Conservation (phyloP, 2,329 filamentous ascomycete species). For the Hypoxylon sp. region DNA sequence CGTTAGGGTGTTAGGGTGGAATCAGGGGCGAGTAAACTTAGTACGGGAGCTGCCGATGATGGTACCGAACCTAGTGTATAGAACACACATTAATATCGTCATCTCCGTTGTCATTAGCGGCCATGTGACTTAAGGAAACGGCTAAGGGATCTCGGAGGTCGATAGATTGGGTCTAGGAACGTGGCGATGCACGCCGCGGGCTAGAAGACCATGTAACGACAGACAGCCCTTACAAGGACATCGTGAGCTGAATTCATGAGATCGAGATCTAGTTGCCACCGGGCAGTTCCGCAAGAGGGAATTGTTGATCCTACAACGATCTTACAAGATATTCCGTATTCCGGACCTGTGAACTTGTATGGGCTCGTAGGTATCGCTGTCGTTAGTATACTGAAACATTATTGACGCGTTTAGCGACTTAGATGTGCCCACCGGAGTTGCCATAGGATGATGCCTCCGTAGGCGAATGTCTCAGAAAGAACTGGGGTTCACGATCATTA, state of each 20-base stretch:
- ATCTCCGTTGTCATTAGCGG: conserved; percentile 9
- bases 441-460: conserved; percentile 23
- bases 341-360: conserved; percentile 20
- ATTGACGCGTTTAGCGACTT: conserved; percentile 17
- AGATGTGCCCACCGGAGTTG: conserved; percentile 21
- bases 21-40: conserved; percentile 2
- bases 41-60: conserved; percentile 33
- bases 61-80: conserved; percentile 8
- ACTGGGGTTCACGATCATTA: conserved; percentile 22
- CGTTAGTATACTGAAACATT: conserved; percentile 25
- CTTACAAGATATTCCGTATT: conserved; percentile 19
- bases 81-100: conserved; percentile 20
- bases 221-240: conserved; percentile 5
- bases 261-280: conserved; percentile 7
- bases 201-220: conserved; percentile 11
- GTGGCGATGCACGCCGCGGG: conserved; percentile 20
- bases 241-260: conserved; percentile 15
- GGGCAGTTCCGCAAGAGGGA: conserved; percentile 16
- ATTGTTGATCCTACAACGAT: neutral
- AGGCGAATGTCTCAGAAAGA: conserved; percentile 36
- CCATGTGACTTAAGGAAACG: conserved; percentile 26
- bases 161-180: conserved; percentile 16
- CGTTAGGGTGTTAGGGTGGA: neutral
- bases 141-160: conserved; percentile 3
- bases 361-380: conserved; percentile 24